Base-by-base conservation (phyloP, 2,329 filamentous ascomycete species). In the Aspergillus sclerotialis region DNA sequence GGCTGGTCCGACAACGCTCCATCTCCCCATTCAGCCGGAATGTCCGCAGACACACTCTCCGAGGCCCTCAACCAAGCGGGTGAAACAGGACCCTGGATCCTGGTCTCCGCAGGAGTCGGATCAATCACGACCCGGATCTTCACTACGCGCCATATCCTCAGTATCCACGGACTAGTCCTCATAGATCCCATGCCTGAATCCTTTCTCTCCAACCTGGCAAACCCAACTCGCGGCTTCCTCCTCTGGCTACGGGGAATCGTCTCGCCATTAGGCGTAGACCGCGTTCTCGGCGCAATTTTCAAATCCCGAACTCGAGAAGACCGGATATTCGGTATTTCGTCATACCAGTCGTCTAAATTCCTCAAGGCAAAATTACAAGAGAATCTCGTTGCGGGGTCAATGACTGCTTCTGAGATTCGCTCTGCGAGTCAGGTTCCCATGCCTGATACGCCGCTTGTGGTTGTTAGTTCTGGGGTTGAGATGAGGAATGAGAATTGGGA, bases 281-380 rank as follows among this genome's bases (percentile, higher is more conserved):
- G 86, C 12, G 70, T 94, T 21, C 73, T 78, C 0, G 89, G 84
- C 0, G 88, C 89, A 6, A 61, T 96, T 5, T 85, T 96, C 68
- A 76, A 77, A 33, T 86, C 88, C 24, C 82, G 88, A 26, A 82
- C 74, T 1, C 79, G 84, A 24, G 78, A 83, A 55, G 90, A 96
- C 58, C 82, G 92, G 7, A 79, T 94, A 8, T 93, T 84, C 61
- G 92, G 92, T 9, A 74, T 78, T 28, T 78, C 80, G 4, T 78
- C 87, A 0, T 82, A 87, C 53, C 86, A 94, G 60, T 73, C 72
- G 15, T 85, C 84, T 41, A 93, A 89, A 58, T 82, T 77, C 57
- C 82, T 95, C 60, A 94, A 93, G 58, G 84, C 88, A 4, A 85
- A 89, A 62, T 70, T 98, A 36, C 92, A 98, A 63, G 92, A 98